A percentile compares a stretch with the other conserved stretches of the same genome.
These are phyloP conservation scores for Exophiala alcalophila DNA, from an alignment of 2,329 filamentous ascomycete species.

Conservation along the genomic window DNA sequence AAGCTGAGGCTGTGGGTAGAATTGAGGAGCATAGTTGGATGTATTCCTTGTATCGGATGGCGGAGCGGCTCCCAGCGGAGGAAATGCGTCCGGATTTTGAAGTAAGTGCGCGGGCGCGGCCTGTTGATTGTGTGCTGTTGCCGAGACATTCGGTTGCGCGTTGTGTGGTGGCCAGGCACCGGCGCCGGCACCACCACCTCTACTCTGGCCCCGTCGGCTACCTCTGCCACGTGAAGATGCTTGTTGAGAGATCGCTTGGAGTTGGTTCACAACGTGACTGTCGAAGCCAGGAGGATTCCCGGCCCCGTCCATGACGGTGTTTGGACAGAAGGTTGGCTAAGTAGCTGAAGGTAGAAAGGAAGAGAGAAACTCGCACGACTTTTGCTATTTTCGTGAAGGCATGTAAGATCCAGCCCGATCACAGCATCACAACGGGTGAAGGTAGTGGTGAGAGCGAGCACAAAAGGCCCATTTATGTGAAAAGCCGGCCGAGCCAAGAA, in stretches of 20 bases:
- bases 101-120: background rate
- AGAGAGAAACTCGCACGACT: too few relatives aligned
- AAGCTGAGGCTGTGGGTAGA: slow-evolving; percentile 3
- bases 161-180: too few relatives aligned
- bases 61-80: slow-evolving; percentile 6
- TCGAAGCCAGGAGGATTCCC: slow-evolving; percentile 8
- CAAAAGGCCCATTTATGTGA: too few relatives aligned
- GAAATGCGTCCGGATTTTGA: slow-evolving; percentile 9
- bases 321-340: too few relatives aligned
- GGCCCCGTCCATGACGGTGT: slow-evolving; percentile 7
- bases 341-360: too few relatives aligned
- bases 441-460: too few relatives aligned
- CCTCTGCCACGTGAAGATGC: slow-evolving; percentile 7
- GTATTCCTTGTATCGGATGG: slow-evolving; percentile 1
- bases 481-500: too few relatives aligned
- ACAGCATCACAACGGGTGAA: too few relatives aligned
- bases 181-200: background rate
- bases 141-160: too few relatives aligned
- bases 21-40: slow-evolving; percentile 1
- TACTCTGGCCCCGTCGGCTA: slow-evolving; percentile 1
- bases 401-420: too few relatives aligned
- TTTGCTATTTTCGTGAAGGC: too few relatives aligned
- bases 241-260: slow-evolving; percentile 10
- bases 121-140: background rate
- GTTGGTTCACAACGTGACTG: slow-evolving; percentile 10